These are phyloP conservation scores for Neophaeococcomyces aloes DNA, from an alignment of 2,329 filamentous ascomycete species.

Conservation along the genomic window DNA sequence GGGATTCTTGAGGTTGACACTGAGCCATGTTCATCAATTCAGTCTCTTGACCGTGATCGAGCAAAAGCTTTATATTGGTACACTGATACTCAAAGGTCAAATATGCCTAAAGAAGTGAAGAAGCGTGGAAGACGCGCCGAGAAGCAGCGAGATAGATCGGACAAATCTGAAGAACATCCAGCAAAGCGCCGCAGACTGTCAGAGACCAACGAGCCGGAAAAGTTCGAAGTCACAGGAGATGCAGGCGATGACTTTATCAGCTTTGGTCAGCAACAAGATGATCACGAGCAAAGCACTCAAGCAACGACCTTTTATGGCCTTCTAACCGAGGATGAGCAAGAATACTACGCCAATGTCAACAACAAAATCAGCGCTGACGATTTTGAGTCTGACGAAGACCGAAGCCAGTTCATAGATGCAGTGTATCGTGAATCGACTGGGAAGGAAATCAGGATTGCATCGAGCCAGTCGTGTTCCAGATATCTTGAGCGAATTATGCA, in stretches of 20 bases:
- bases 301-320: conserved; percentile 83
- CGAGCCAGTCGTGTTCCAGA: conserved; percentile 88
- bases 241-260: conserved; percentile 31
- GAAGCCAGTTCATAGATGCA: conserved; percentile 61
- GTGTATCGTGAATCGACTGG: conserved; percentile 78
- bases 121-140: conserved; percentile 38
- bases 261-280: conserved; percentile 23
- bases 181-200: conserved; percentile 32
- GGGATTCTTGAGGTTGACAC: too few species aligned
- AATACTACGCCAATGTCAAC: conserved; percentile 86
- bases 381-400: conserved; percentile 66
- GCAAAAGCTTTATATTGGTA: not conserved
- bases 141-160: conserved; percentile 25
- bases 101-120: conserved; percentile 39
- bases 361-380: conserved; percentile 83
- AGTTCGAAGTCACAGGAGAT: conserved; percentile 14
- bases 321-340: conserved; percentile 84
- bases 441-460: conserved; percentile 92
- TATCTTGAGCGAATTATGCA: conserved; percentile 86
- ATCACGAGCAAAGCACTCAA: conserved; percentile 15
- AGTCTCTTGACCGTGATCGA: too few species aligned
- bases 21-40: too few species aligned
- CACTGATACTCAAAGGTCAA: conserved; percentile 4
- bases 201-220: conserved; percentile 16
- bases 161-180: conserved; percentile 26